Percentiles rank a stretch among this genome's conserved stretches.
phyloP scores from a whole-genome alignment of 139 green algal species.

The Ulvella scutata region DNA sequence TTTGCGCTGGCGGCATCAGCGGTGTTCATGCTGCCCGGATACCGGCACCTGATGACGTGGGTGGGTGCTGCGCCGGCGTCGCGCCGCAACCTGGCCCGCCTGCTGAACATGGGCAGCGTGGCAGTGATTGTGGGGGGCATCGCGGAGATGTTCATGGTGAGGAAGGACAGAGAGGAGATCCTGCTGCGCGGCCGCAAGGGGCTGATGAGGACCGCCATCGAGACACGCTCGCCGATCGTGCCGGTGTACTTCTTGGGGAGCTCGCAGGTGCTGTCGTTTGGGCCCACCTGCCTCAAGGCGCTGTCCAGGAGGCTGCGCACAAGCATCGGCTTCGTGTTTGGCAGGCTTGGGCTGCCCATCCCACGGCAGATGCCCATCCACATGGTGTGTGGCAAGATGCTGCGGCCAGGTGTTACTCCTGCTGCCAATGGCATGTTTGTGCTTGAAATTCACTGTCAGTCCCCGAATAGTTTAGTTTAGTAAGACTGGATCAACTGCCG shows the following conservation, averaged over 20 bases:
- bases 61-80: neutral
- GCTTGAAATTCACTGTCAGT: too few species aligned
- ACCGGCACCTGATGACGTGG: slow-evolving; percentile 7
- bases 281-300: slow-evolving; percentile 1
- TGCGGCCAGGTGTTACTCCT: neutral
- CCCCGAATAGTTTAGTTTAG: too few species aligned
- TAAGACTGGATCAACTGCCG: too few species aligned
- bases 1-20: neutral
- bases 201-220: neutral
- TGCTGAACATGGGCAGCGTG: slow-evolving; percentile 4
- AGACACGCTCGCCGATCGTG: slow-evolving; percentile 1
- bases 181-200: slow-evolving; percentile 2
- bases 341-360: neutral
- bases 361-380: neutral
- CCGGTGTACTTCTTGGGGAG: slow-evolving; percentile 3
- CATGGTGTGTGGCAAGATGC: neutral
- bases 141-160: slow-evolving; percentile 4
- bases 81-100: neutral
- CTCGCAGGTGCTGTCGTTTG: neutral
- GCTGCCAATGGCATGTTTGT: neutral
- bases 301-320: slow-evolving; percentile 4
- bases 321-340: neutral
- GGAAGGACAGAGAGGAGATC: neutral
- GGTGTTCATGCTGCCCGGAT: neutral
- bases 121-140: slow-evolving; percentile 4